A percentile compares a stretch with the other conserved stretches of the same genome.
phyloP scores from a whole-genome alignment of 1,139 yeast species.

The Pichia sp. region DNA sequence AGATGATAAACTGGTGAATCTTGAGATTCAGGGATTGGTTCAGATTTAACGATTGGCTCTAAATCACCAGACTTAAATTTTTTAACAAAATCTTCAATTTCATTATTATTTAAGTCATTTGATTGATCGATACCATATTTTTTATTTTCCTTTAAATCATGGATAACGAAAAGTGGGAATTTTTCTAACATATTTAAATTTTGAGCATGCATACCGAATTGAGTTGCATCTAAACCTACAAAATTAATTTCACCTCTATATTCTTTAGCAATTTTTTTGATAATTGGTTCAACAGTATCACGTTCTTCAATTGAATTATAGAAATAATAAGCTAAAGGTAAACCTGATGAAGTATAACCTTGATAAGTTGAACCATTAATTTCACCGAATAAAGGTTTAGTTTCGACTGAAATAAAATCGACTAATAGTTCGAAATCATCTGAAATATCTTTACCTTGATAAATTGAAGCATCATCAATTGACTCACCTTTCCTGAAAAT shows the following conservation, averaged over 20 bases:
- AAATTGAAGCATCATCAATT: constrained; percentile 36
- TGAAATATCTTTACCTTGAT: constrained; percentile 31
- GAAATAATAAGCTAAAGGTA: constrained; percentile 86
- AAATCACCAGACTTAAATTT: constrained; percentile 59
- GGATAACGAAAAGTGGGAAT: constrained; percentile 89
- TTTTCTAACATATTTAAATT: constrained; percentile 77
- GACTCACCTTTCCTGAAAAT: constrained; percentile 38
- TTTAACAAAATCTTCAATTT: constrained; percentile 54
- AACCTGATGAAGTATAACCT: constrained; percentile 59
- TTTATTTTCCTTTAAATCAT: constrained; percentile 56
- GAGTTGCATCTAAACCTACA: constrained; percentile 78
- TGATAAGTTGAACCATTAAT: constrained; percentile 76
- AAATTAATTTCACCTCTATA: constrained; percentile 78
- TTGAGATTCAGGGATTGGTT: constrained; percentile 76
- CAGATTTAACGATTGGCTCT: constrained; percentile 74
- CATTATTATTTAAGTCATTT: constrained; percentile 31
- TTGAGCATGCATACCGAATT: constrained; percentile 84
- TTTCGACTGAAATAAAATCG: constrained; percentile 58
- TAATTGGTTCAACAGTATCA: constrained; percentile 42
- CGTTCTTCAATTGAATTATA: constrained; percentile 65
- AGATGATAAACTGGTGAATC: constrained; percentile 67
- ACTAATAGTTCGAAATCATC: constrained; percentile 34
- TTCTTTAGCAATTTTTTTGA: constrained; percentile 61
- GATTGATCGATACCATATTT: constrained; percentile 59
- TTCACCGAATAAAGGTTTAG: constrained; percentile 87